A percentile compares a stretch with the other conserved stretches of the same genome.
phyloP scores from a whole-genome alignment of 129 eudicot species.

The Kitagawia praeruptora region DNA sequence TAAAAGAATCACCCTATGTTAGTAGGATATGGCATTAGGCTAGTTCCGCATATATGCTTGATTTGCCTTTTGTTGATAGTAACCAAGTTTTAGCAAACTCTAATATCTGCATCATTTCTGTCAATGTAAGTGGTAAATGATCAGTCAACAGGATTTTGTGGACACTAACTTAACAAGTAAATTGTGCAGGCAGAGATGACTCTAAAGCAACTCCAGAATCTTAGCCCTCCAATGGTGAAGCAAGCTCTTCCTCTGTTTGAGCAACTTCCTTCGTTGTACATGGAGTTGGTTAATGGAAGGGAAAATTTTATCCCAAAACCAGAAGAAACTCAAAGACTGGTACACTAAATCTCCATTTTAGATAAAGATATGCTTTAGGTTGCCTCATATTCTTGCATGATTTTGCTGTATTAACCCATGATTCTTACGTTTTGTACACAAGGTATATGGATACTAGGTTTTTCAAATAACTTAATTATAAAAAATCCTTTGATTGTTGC shows the following conservation, averaged over 20 bases:
- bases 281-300: constrained; percentile 86
- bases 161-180: not conserved
- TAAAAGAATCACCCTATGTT: not conserved
- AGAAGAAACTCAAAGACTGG: constrained; percentile 90
- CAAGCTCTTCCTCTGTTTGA: constrained; percentile 87
- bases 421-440: not conserved
- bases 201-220: constrained; percentile 65
- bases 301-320: constrained; percentile 87
- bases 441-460: not conserved
- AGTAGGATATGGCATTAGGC: not conserved
- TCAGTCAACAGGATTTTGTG: not conserved
- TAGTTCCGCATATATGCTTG: not conserved
- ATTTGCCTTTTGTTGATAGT: not conserved
- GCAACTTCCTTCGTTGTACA: constrained; percentile 92
- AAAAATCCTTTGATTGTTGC: not conserved
- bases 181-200: constrained; percentile 87
- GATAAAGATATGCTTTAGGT: not conserved
- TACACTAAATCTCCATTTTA: constrained; percentile 24
- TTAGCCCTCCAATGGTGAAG: constrained; percentile 82
- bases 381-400: not conserved
- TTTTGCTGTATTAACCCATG: not conserved
- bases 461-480: not conserved
- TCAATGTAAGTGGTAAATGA: not conserved
- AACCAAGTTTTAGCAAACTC: not conserved
- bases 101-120: not conserved